phyloP scores from a whole-genome alignment of 495 filamentous ascomycete genomes.

The Penicillium subrubescens region DNA sequence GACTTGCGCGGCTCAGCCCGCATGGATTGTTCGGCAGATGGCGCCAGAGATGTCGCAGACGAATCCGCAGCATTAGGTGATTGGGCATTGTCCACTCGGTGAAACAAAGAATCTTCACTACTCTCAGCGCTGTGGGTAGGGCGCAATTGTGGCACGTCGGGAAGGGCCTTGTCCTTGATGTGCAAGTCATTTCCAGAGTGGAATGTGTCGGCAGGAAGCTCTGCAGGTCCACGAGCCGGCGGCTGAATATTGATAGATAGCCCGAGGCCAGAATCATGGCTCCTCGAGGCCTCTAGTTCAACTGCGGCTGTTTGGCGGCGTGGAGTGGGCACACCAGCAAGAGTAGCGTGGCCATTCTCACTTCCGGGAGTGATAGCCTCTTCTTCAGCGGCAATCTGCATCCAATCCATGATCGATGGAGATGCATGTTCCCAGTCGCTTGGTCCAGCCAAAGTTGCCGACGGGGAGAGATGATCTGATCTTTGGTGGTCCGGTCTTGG shows the following conservation, averaged over 20 bases:
- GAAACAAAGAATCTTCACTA: constrained; percentile 46
- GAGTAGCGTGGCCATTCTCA: constrained; percentile 15
- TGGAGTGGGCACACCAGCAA: constrained; percentile 29
- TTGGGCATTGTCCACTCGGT: constrained; percentile 33
- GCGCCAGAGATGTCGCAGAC: constrained; percentile 44
- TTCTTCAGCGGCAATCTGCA: constrained; percentile 50
- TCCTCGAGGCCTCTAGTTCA: constrained; percentile 13
- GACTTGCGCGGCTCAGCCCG: constrained; percentile 36
- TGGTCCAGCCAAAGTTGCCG: constrained; percentile 48
- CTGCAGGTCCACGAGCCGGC: not conserved
- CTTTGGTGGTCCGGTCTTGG: constrained; percentile 1
- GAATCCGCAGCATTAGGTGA: constrained; percentile 43
- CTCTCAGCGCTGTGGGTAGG: constrained; percentile 59
- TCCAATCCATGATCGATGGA: constrained; percentile 58
- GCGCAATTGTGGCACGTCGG: constrained; percentile 53
- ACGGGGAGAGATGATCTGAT: constrained; percentile 28
- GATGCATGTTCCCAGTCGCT: constrained; percentile 59
- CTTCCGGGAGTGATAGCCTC: constrained; percentile 26
- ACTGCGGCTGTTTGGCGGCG: constrained; percentile 15
- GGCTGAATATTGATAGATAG: constrained; percentile 39
- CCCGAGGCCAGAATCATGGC: constrained; percentile 33
- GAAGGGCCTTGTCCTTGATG: not conserved
- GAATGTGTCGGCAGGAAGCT: constrained; percentile 7
- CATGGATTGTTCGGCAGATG: constrained; percentile 32
- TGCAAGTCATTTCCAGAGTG: not conserved